Evolutionary conservation across 805 yeast genomes (phyloP), one percentile per base, ranked within the genome.

Genomic region (Metschnikowia amazonensis): DNA sequence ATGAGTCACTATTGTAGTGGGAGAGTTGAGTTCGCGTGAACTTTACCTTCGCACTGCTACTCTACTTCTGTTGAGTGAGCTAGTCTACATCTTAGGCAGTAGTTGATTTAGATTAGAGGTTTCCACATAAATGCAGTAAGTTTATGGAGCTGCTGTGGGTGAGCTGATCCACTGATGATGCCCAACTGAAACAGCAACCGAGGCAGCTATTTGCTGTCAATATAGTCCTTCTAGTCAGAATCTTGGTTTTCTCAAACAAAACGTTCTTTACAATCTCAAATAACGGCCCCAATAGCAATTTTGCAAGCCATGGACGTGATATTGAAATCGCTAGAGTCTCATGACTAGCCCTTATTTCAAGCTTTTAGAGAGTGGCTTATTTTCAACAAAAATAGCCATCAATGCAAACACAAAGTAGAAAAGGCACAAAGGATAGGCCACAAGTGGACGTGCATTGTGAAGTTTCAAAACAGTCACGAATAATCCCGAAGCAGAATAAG

Each of bases 331-430:
- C 23, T 6, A 6, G 7, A 3, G 17, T 4, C 8, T 6, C 9
- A 11, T 17, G 31, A 13, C 29, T 11, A 24, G 31, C 24, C 33
- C 13, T 21, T 30, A 29, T 38, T 32, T 21, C 30, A 20, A 21
- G 14, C 16, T 39, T 20, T 39, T 30, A 8, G 42, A 30, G 13
- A 45, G 23, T 5, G 51, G 42, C 47, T 49, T 53, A 36, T 70
- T 72, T 52, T 72, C 75, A 16, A 71, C 90, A 62, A 94, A 94
- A 28, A 94, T 84, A 1, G 97, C 95, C 95, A 94, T 89, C 55
- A 94, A 75, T 27, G 97, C 96, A 74, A 94, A 94, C 2, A 92
- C 90, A 46, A 90, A 81, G 73, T 94, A 94, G 63, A 92, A 92
- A 69, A 94, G 80, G 11, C 86, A 82, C 58, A 94, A 73, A 1